phyloP scores from a whole-genome alignment of 2,329 filamentous ascomycete species.

The Talaromyces albobiverticillius region DNA sequence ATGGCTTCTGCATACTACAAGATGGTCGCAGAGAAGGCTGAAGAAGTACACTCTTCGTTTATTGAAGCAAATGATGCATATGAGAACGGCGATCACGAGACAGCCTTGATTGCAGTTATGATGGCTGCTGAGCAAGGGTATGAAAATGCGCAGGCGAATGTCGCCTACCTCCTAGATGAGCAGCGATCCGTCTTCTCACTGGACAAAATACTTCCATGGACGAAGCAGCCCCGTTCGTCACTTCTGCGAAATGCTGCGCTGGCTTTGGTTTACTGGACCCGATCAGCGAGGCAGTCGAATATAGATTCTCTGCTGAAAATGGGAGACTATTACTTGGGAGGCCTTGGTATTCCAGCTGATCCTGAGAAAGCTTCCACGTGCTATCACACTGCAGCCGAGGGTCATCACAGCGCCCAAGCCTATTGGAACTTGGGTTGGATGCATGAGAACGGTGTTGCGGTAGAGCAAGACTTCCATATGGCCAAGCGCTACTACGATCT shows the following conservation, averaged over 20 bases:
- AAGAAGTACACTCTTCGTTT: constrained; percentile 73
- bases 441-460: constrained; percentile 93
- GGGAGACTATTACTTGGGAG: constrained; percentile 92
- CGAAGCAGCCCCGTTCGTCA: constrained; percentile 38
- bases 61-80: constrained; percentile 80
- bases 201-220: constrained; percentile 51
- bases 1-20: constrained; percentile 82
- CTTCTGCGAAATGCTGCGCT: constrained; percentile 60
- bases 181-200: constrained; percentile 61
- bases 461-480: constrained; percentile 93
- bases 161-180: constrained; percentile 81
- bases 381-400: constrained; percentile 89
- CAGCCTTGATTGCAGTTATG: constrained; percentile 76
- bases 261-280: constrained; percentile 89
- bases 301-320: constrained; percentile 95
- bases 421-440: constrained; percentile 99
- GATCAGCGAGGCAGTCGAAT: constrained; percentile 88
- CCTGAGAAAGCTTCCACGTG: constrained; percentile 86
- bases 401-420: constrained; percentile 87
- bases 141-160: constrained; percentile 83
- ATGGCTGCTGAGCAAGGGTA: constrained; percentile 92
- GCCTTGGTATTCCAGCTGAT: constrained; percentile 69
- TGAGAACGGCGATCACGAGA: constrained; percentile 72
- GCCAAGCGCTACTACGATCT: constrained; percentile 96
- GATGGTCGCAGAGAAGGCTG: constrained; percentile 69